Evolutionary conservation across 1,139 yeast genomes (phyloP).

Genomic region (Blastobotrys aristatus): DNA sequence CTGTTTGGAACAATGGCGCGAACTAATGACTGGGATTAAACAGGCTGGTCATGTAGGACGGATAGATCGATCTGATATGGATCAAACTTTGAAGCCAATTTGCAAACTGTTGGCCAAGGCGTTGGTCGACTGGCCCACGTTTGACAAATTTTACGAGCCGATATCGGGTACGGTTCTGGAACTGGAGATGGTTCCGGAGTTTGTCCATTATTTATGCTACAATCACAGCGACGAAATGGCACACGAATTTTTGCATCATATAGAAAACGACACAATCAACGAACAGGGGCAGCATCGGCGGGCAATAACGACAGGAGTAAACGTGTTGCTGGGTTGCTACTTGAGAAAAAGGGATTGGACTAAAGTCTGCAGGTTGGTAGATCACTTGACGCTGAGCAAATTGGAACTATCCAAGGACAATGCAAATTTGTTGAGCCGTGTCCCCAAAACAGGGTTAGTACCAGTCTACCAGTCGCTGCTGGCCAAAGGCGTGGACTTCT

Average conservation of each 20-base stretch:
- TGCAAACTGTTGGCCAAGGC: neutral
- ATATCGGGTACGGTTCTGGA: neutral
- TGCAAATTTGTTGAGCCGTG: neutral
- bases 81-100: neutral
- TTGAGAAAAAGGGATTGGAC: too few species aligned
- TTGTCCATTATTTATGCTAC: conserved; percentile 7
- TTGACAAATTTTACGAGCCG: neutral
- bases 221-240: neutral
- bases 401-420: neutral
- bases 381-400: neutral
- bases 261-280: neutral
- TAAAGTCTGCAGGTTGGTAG: neutral
- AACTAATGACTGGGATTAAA: neutral
- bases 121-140: neutral
- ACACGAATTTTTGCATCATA: conserved; percentile 7
- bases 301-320: neutral
- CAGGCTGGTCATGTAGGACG: neutral
- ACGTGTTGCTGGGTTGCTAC: neutral
- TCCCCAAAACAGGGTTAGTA: neutral
- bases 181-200: conserved; percentile 20
- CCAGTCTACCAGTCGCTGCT: conserved; percentile 21
- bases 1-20: neutral
- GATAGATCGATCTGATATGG: neutral
- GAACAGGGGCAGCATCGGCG: neutral
- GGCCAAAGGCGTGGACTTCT: conserved; percentile 18